Conservation (phyloP, 129 eudicot species). For the Flaveria trinervia region DNA sequence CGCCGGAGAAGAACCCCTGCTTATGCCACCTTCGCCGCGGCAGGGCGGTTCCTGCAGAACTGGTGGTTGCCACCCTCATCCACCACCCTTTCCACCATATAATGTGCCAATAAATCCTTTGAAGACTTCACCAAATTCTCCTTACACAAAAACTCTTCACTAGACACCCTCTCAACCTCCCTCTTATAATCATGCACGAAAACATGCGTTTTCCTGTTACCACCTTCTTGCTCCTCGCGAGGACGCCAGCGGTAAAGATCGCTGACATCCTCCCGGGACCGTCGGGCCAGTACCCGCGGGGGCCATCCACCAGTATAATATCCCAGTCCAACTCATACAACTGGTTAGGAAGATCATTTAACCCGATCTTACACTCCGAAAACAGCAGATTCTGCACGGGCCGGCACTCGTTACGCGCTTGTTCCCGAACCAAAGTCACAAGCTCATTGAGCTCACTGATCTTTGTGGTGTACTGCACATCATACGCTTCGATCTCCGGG, state of each 20-base stretch:
- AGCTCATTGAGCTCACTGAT: constrained; percentile 60
- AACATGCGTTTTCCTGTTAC: constrained; percentile 73
- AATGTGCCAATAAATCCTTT: constrained; percentile 78
- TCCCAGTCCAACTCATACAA: constrained; percentile 92
- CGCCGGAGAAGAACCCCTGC: not conserved
- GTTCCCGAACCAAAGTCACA: constrained; percentile 54
- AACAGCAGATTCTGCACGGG: constrained; percentile 89
- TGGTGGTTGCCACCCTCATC: constrained; percentile 39
- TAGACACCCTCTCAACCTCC: constrained; percentile 68
- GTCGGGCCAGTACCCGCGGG: constrained; percentile 94
- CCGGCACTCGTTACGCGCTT: constrained; percentile 64
- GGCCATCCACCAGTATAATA: constrained; percentile 86
- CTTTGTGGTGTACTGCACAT: constrained; percentile 83
- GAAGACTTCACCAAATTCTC: constrained; percentile 83
- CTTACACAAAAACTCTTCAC: constrained; percentile 91
- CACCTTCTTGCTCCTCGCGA: constrained; percentile 86
- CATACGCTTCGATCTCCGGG: constrained; percentile 83
- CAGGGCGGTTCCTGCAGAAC: constrained; percentile 58
- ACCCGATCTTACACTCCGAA: constrained; percentile 84
- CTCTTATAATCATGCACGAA: constrained; percentile 86
- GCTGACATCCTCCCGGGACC: constrained; percentile 98
- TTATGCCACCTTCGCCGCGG: constrained; percentile 23
- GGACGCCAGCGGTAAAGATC: constrained; percentile 85
- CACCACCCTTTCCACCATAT: constrained; percentile 77
- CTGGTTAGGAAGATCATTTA: constrained; percentile 92